Evolutionary conservation across 164 flowering plant genomes (phyloP).

Genomic region (Hamamelis virginiana): DNA sequence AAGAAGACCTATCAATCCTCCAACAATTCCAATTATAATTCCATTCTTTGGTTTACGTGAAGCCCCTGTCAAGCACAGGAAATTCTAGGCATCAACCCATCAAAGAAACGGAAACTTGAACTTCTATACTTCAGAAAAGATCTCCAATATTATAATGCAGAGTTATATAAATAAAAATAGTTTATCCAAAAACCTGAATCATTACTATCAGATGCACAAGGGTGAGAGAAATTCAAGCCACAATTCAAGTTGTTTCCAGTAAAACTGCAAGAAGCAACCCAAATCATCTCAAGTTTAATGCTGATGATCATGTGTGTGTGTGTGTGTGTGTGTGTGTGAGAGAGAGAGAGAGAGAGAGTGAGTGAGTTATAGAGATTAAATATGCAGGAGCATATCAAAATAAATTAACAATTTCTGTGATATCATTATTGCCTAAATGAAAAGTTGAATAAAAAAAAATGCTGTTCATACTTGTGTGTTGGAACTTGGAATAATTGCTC

Average conservation of each 20-base stretch:
- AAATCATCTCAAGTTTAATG: slow-evolving; percentile 10
- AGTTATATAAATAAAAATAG: not conserved
- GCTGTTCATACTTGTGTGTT: slow-evolving; percentile 64
- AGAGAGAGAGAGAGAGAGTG: no score
- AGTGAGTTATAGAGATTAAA: no score
- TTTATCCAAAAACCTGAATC: slow-evolving; percentile 42
- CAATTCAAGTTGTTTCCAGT: slow-evolving; percentile 76
- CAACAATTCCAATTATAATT: slow-evolving; percentile 58
- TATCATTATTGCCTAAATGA: not conserved
- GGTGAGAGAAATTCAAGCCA: slow-evolving; percentile 36
- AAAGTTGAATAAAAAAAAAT: not conserved
- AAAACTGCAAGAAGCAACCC: slow-evolving; percentile 51
- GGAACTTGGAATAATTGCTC: slow-evolving; percentile 50
- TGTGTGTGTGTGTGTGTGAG: no score
- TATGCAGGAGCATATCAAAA: not conserved
- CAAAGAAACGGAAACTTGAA: not conserved
- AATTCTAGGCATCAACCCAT: not conserved
- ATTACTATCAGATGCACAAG: slow-evolving; percentile 47
- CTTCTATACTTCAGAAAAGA: not conserved
- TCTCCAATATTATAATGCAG: not conserved
- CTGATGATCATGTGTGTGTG: no score
- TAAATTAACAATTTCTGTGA: not conserved
- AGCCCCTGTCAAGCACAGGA: slow-evolving; percentile 39
- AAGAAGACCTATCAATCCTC: slow-evolving; percentile 42
- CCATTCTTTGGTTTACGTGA: slow-evolving; percentile 61